phyloP scores from a whole-genome alignment of 345 rosid species.

The Anastatica hierochuntica region DNA sequence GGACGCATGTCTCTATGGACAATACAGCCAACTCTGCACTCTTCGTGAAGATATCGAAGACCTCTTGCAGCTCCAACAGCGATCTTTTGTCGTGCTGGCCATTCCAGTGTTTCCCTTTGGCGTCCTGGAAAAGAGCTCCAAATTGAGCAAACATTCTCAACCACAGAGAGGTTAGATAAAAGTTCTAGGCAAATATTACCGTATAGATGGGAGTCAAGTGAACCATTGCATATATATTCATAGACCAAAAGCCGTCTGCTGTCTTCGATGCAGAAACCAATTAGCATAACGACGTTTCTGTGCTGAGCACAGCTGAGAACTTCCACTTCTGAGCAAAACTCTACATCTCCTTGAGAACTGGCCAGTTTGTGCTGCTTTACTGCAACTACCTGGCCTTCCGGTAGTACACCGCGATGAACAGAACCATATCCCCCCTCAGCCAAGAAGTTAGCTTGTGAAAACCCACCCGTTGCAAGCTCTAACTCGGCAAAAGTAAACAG shows the following conservation, averaged over 20 bases:
- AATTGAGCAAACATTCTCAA: slow-evolving; percentile 7
- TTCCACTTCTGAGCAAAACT: slow-evolving; percentile 98
- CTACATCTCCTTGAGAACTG: slow-evolving; percentile 96
- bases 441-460: slow-evolving; percentile 94
- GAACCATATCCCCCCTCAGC: slow-evolving; percentile 99
- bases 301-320: slow-evolving; percentile 99
- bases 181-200: slow-evolving; percentile 36
- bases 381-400: slow-evolving; percentile 98
- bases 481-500: slow-evolving; percentile 91
- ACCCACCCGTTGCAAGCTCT: slow-evolving; percentile 97
- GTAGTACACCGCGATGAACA: slow-evolving; percentile 90
- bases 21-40: slow-evolving; percentile 99
- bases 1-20: slow-evolving; percentile 99
- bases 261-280: slow-evolving; percentile 95
- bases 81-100: slow-evolving; percentile 91
- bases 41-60: slow-evolving; percentile 97
- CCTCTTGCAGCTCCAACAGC: slow-evolving; percentile 99
- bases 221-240: slow-evolving; percentile 96
- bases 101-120: slow-evolving; percentile 55
- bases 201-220: slow-evolving; percentile 86
- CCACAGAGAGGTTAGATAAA: not conserved
- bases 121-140: slow-evolving; percentile 40
- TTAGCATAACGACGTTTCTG: slow-evolving; percentile 91
- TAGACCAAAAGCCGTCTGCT: slow-evolving; percentile 88
- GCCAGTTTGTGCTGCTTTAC: slow-evolving; percentile 98